Base-by-base conservation (phyloP, 1,284 basidiomycete genomes). In the Cutaneotrichosporon sp. region DNA sequence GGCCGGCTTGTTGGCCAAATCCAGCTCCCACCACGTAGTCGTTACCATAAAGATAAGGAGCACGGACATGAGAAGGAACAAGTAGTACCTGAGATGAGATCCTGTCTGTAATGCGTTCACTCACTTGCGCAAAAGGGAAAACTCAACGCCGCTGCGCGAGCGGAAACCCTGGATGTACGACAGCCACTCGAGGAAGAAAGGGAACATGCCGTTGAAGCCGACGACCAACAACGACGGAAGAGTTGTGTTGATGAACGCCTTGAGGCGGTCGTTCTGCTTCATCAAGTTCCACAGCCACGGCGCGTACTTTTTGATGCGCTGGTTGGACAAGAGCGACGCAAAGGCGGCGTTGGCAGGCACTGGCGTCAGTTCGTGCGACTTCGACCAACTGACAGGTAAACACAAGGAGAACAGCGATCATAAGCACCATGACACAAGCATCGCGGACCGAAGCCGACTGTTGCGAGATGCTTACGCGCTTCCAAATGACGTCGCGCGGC, bases 401-500 rank as follows among this genome's bases (percentile, higher is more conserved):
- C 72, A 86, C 86, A 65, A 89, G 83, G 60, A 93, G 79, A 15
- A 93, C 77, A 1, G 89, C 54, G 0, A 73, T 78, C 76, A 90
- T 86, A 17, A 83, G 76, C 4, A 70, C 80, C 23, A 90, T 77
- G 3, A 92, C 85, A 9, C 92, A 68, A 21, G 84, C 56, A 49
- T 87, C 82, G 18, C 90, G 82, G 5, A 84, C 79, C 42, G 83
- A 79, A 12, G 83, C 76, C 33, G 81, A 76, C 33, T 79, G 69
- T 4, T 79, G 74, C 0, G 85, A 81, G 53, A 86, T 82, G 1
- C 83, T 78, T 75, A 97, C 86, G 65, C 90, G 93, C 39, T 83
- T 80, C 96, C 94, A 98, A 17, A 97, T 84, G 54, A 98, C 88
- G 70, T 98, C 94, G 41, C 94, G 82, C 9, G 94, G 94, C 70